Percentiles rank a stretch among this genome's conserved stretches.
Conservation (phyloP, 2,329 filamentous ascomycete species). For the Chaetomiaceae sp. region DNA sequence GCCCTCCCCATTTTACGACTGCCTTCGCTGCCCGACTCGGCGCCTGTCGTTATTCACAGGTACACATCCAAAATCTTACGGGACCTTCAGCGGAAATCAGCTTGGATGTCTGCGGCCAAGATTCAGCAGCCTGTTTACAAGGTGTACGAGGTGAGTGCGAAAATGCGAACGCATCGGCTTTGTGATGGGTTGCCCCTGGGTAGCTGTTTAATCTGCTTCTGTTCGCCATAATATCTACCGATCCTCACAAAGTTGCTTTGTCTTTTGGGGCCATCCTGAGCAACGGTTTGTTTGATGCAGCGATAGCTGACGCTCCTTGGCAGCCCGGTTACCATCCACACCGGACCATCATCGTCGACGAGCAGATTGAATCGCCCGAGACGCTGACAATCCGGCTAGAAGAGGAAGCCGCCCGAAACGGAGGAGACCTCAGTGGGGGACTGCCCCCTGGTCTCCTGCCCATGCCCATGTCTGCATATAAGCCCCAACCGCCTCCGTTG, state of each 20-base stretch:
- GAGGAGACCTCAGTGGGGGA: conserved; percentile 52
- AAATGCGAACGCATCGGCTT: background rate
- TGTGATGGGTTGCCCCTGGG: too few species aligned
- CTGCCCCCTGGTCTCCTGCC: conserved; percentile 58
- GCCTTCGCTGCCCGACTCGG: background rate
- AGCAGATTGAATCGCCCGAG: conserved; percentile 54
- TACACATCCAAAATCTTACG: conserved; percentile 7
- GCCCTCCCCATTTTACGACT: background rate
- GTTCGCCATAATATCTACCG: too few species aligned
- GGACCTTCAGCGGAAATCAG: conserved; percentile 31
- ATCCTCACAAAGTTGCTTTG: too few species aligned
- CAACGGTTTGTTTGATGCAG: too few species aligned
- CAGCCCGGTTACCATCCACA: conserved; percentile 52
- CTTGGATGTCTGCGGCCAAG: conserved; percentile 57
- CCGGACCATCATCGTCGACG: conserved; percentile 55
- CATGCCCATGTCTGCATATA: conserved; percentile 87
- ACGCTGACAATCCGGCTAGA: conserved; percentile 54
- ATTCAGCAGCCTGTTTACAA: conserved; percentile 54
- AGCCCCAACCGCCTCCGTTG: conserved; percentile 69
- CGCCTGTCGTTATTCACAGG: background rate
- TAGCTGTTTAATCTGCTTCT: too few species aligned
- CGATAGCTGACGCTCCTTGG: background rate
- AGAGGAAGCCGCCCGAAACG: conserved; percentile 51
- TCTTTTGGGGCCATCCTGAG: too few species aligned
- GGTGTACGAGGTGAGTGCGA: conserved; percentile 54